Percentiles rank a stretch among this genome's conserved stretches.
phyloP scores from a whole-genome alignment of 371 early-diverging fungal genomes.

The Rhizopus sp. region DNA sequence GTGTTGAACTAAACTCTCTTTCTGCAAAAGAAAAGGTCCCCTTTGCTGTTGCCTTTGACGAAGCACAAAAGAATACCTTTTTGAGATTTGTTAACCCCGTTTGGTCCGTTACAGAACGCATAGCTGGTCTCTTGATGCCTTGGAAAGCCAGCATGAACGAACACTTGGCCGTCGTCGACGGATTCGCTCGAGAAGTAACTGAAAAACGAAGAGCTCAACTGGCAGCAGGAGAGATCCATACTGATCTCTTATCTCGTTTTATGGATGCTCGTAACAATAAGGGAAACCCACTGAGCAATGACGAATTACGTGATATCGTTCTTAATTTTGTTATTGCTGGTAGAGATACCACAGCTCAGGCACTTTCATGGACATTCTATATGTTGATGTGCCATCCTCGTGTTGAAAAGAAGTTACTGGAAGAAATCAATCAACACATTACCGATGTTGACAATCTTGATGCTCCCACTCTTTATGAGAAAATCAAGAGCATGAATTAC shows the following conservation, averaged over 20 bases:
- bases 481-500: conserved; percentile 32
- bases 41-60: conserved; percentile 63
- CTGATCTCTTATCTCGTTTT: conserved; percentile 46
- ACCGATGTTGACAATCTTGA: conserved; percentile 33
- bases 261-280: conserved; percentile 36
- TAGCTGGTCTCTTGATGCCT: conserved; percentile 29
- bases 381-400: conserved; percentile 47
- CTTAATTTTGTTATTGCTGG: conserved; percentile 62
- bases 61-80: conserved; percentile 35
- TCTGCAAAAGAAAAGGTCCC: conserved; percentile 31
- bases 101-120: conserved; percentile 28
- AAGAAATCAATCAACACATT: conserved; percentile 44
- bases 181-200: conserved; percentile 53
- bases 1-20: conserved; percentile 37
- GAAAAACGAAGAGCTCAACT: conserved; percentile 30
- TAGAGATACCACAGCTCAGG: conserved; percentile 74
- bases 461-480: conserved; percentile 47
- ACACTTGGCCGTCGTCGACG: conserved; percentile 35
- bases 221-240: conserved; percentile 18
- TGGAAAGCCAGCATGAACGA: conserved; percentile 33
- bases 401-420: conserved; percentile 40
- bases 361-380: conserved; percentile 69
- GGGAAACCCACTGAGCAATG: conserved; percentile 34
- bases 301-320: conserved; percentile 52
- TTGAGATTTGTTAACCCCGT: conserved; percentile 49